A percentile compares a stretch with the other conserved stretches of the same genome.
phyloP scores from a whole-genome alignment of 768 basidiomycete genomes.

The Pleurotus sapidus region DNA sequence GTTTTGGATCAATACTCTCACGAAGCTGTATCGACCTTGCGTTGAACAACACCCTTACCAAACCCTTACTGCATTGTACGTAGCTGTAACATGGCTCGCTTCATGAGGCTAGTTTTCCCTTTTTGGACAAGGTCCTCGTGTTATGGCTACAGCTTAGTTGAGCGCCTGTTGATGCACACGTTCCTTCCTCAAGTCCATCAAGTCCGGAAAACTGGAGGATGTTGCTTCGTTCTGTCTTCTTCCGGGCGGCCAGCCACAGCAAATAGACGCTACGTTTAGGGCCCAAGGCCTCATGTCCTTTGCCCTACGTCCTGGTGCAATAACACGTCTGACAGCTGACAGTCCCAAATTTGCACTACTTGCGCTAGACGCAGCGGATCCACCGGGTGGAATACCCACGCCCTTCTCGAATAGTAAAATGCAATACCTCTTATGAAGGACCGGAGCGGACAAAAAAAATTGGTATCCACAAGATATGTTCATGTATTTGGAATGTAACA shows the following conservation, averaged over 20 bases:
- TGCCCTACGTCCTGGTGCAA: background rate
- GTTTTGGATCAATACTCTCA: no score
- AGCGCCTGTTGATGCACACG: background rate
- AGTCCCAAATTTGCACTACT: background rate
- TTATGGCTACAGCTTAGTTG: background rate
- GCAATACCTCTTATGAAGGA: no score
- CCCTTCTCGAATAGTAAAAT: no score
- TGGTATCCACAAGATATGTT: no score
- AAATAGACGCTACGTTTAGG: background rate
- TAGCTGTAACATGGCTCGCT: background rate
- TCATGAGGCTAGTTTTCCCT: background rate
- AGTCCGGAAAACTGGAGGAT: background rate
- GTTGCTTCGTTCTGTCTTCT: background rate
- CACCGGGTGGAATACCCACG: no score
- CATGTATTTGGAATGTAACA: no score
- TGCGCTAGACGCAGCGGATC: background rate
- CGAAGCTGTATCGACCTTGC: no score
- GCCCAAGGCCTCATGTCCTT: background rate
- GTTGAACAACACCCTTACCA: background rate
- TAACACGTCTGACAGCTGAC: background rate
- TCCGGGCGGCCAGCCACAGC: background rate
- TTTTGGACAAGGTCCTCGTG: background rate
- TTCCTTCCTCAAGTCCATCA: background rate
- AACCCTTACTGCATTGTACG: background rate
- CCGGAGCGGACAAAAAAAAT: no score